phyloP scores from a whole-genome alignment of 208 protist genomes.

The Crithidia fasciculata region DNA sequence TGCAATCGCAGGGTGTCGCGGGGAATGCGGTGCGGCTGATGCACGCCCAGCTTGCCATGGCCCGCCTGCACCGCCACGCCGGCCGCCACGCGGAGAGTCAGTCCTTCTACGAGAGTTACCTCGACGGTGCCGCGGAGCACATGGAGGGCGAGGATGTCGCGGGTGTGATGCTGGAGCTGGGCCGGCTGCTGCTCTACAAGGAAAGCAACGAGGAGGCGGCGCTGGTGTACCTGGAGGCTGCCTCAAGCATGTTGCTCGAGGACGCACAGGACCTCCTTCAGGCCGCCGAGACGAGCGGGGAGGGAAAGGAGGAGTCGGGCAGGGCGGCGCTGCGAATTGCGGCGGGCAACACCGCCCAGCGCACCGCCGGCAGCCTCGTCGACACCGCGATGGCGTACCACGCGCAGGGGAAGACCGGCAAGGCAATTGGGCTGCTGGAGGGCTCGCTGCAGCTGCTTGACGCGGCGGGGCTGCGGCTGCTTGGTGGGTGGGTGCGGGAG shows the following conservation, averaged over 20 bases:
- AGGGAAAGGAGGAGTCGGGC: not conserved
- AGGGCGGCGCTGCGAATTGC: slow-evolving; percentile 11
- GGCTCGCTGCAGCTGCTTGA: slow-evolving; percentile 53
- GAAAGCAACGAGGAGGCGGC: slow-evolving; percentile 17
- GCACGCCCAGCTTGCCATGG: slow-evolving; percentile 52
- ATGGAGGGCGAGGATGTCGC: slow-evolving; percentile 54
- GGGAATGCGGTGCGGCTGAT: slow-evolving; percentile 28
- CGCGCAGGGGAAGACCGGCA: slow-evolving; percentile 43
- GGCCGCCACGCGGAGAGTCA: slow-evolving; percentile 51
- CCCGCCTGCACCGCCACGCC: slow-evolving; percentile 58
- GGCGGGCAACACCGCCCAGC: slow-evolving; percentile 38
- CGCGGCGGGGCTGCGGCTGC: slow-evolving; percentile 42
- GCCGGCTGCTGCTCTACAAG: slow-evolving; percentile 62
- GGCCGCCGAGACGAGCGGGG: not conserved
- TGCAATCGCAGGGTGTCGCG: slow-evolving; percentile 40
- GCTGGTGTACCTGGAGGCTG: slow-evolving; percentile 72
- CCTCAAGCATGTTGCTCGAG: slow-evolving; percentile 57
- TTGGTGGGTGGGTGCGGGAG: slow-evolving; percentile 60
- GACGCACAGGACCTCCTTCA: slow-evolving; percentile 48
- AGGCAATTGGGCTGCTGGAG: slow-evolving; percentile 71
- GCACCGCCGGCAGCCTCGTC: slow-evolving; percentile 53
- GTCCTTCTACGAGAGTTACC: slow-evolving; percentile 62
- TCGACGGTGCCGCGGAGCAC: slow-evolving; percentile 54
- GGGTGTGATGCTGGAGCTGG: slow-evolving; percentile 71
- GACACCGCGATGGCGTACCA: slow-evolving; percentile 67